Conservation (phyloP, 2,329 filamentous ascomycete species). For the Alternaria conjuncta region DNA sequence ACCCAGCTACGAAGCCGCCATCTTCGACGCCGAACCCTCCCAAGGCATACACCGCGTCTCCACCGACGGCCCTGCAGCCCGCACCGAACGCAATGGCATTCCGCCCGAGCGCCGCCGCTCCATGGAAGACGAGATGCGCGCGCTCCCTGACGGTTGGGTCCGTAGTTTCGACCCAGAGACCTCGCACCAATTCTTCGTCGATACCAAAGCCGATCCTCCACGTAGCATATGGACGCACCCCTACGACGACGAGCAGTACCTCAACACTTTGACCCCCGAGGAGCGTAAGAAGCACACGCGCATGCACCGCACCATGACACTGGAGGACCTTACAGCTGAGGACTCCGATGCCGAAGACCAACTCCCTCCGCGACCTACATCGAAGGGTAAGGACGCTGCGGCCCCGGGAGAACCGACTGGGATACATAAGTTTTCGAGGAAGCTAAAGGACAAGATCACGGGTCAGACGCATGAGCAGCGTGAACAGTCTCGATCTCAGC, state of each 20-base stretch:
- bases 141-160: constrained; percentile 64
- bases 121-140: constrained; percentile 67
- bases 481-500: constrained; percentile 52
- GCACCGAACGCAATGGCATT: constrained; percentile 59
- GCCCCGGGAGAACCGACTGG: constrained; percentile 35
- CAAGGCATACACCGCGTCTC: constrained; percentile 37
- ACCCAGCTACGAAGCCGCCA: constrained; percentile 44
- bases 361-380: constrained; percentile 17
- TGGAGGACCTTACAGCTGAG: constrained; percentile 56
- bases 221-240: constrained; percentile 68
- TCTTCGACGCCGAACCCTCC: constrained; percentile 29
- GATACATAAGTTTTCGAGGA: constrained; percentile 59
- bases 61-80: constrained; percentile 37
- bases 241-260: constrained; percentile 64
- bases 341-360: constrained; percentile 41
- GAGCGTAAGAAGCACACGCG: constrained; percentile 58
- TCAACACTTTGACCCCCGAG: constrained; percentile 55
- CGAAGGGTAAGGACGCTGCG: constrained; percentile 8
- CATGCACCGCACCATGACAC: constrained; percentile 45
- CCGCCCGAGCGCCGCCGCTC: constrained; percentile 59
- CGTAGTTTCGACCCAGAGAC: constrained; percentile 61
- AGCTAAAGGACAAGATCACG: constrained; percentile 66
- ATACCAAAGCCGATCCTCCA: constrained; percentile 61
- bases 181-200: constrained; percentile 68
- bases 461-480: constrained; percentile 63